Base-by-base conservation (phyloP, 768 basidiomycete genomes). In the Naganishia onofrii region DNA sequence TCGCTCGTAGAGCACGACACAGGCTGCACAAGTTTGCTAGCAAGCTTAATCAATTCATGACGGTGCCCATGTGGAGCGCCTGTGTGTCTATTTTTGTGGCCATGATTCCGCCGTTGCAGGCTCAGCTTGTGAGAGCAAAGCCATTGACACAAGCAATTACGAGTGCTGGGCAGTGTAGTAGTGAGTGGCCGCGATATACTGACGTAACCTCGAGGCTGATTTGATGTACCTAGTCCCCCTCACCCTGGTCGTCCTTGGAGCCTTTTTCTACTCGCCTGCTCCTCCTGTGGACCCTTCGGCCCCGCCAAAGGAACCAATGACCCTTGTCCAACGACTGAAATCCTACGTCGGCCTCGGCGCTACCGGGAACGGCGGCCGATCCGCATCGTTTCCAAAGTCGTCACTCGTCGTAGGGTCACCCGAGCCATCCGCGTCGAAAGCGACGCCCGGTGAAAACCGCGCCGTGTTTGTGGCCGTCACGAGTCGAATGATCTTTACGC, bases 231-330 rank as follows among this genome's bases (percentile, higher is more conserved):
- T 89, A 12, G 89, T 97, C 71, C 95, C 94, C 0, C 77, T 97
- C 31, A 97, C 94, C 1, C 83, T 96, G 29, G 85, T 97, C 68
- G 92, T 96, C 7, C 88, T 97, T 52, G 94, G 94, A 13, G 93
- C 90, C 17, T 97, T 94, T 83, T 95, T 95, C 82, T 89, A 81
- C 70, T 63, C 76, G n/a, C 79, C 82, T 48, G 70, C 75, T 23
- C 63, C 60, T 54, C 53, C 67, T 71, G 32, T 68, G 55, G 15
- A 66, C 17, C 31, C 51, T 5, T 19, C 31, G 5, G 52, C 44
- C 2, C 66, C 64, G 15, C 32, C 48, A 52, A 23, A 23, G 34
- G 38, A 36, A 21, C 56, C 17, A 29, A 31, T 36, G 21, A 31
- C 36, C 78, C 21, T 52, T 21, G n/a, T 52, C 7, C 65, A 66